Base-by-base conservation (phyloP, 179 eudicot genomes). In the Drosera spatulata region DNA sequence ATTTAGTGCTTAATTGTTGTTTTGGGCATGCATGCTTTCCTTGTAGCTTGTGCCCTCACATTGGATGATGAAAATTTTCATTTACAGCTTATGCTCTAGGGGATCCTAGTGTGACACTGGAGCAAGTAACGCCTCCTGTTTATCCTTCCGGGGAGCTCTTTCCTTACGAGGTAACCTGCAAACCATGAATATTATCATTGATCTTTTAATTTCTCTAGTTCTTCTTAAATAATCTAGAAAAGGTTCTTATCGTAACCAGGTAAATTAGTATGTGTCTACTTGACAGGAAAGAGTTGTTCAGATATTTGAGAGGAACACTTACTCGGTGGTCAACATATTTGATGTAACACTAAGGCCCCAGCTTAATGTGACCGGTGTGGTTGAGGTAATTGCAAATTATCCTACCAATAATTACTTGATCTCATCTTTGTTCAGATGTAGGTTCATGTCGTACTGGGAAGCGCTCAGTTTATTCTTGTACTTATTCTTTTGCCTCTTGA, bases 271-370 rank as follows among this genome's bases (percentile, higher is more conserved):
- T 78, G 60, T 75, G 67, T 80, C 64, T 85, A 61, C 76, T 82
- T 79, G 79, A 67, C 88, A 94, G 97, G 97, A 89, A 81, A 82
- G 96, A 71, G 78, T 89, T 56, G 99, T 80, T 41, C 75, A 77
- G 63, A 78, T 89, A 57, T 94, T 94, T 80, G 99, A 90, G 87
- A 86, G 76, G 82, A 94, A 94, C 67, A 94, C 99, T 63, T 85
- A 86, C 65, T 74, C 95, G 47, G 99, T 94, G 75, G 99, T 90
- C 78, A 94, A 94, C 75, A 94, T 94, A 66, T 94, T 94, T 76
- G 99, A 94, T 64, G 95, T 90, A 63, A 81, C 97, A 53, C 77
- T 94, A 78, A 94, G 99, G 53, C 99, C 99, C 57, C 97, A 86
- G 56, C 87, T 94, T 14, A 94, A 76, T 67, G 75, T 74, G 50